Conservation (phyloP, 2,329 filamentous ascomycete species). For the Cryphonectria parasitica region DNA sequence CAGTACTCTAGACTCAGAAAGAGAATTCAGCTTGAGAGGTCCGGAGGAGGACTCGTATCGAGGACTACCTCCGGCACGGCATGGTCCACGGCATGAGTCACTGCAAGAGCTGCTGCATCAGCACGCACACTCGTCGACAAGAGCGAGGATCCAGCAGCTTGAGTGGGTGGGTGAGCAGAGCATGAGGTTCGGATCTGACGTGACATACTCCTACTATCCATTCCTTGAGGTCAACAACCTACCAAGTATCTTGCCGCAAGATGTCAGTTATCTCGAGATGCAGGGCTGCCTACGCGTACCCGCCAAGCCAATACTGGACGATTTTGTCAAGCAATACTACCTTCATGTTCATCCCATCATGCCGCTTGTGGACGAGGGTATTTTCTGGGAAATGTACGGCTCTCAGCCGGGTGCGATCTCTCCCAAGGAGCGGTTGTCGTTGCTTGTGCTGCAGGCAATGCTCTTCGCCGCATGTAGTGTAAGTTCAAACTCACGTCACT, state of each 20-base stretch:
- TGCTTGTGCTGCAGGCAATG: slow-evolving; percentile 52
- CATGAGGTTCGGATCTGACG: slow-evolving; percentile 36
- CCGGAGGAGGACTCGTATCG: background rate
- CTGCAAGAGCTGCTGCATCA: slow-evolving; percentile 2
- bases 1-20: background rate
- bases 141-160: slow-evolving; percentile 25
- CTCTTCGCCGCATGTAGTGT: slow-evolving; percentile 49
- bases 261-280: slow-evolving; percentile 50
- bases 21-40: background rate
- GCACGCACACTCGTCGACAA: background rate
- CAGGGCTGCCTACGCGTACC: slow-evolving; percentile 53
- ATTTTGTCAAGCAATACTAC: slow-evolving; percentile 54
- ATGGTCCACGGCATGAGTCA: slow-evolving; percentile 6
- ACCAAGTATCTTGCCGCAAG: slow-evolving; percentile 46
- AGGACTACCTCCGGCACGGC: background rate
- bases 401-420: slow-evolving; percentile 31
- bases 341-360: slow-evolving; percentile 51
- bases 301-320: slow-evolving; percentile 45
- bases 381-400: slow-evolving; percentile 52
- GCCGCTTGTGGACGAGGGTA: slow-evolving; percentile 49
- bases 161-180: slow-evolving; percentile 37
- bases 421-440: slow-evolving; percentile 40
- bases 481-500: slow-evolving; percentile 24
- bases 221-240: slow-evolving; percentile 46
- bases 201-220: slow-evolving; percentile 50